A percentile compares a stretch with the other conserved stretches of the same genome.
Conservation (phyloP, 139 green algal genomes). For the Chlorella vulgaris region DNA sequence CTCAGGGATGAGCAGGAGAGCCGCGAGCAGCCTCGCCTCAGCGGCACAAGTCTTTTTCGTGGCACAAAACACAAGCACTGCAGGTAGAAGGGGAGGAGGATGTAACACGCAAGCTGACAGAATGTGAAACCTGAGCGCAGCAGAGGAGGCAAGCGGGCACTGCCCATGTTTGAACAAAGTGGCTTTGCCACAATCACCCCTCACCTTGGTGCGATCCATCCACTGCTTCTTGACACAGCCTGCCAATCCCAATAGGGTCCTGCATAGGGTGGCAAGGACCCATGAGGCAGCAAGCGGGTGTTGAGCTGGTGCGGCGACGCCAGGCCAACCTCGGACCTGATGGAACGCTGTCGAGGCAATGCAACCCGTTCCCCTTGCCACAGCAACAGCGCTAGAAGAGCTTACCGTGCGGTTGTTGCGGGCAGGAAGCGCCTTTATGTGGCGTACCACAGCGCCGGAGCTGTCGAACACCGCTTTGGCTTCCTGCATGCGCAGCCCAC, state of each 20-base stretch:
- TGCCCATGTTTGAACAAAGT: too few species aligned
- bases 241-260: neutral
- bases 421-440: neutral
- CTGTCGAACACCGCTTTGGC: too few species aligned
- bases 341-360: too few species aligned
- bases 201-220: neutral
- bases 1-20: neutral
- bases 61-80: conserved; percentile 24
- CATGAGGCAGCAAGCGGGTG: neutral
- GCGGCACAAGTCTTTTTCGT: neutral
- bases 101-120: too few species aligned
- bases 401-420: neutral
- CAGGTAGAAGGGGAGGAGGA: neutral
- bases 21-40: neutral
- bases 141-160: too few species aligned
- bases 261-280: neutral
- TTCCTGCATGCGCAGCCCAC: neutral
- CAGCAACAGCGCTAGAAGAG: neutral
- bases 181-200: too few species aligned
- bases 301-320: too few species aligned
- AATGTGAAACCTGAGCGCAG: too few species aligned
- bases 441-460: neutral
- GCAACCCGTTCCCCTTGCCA: too few species aligned
- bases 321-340: too few species aligned
- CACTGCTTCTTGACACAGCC: neutral